These are phyloP conservation scores for Aureobasidium mangrovei DNA, from an alignment of 2,329 filamentous ascomycete species.

Conservation along the genomic window DNA sequence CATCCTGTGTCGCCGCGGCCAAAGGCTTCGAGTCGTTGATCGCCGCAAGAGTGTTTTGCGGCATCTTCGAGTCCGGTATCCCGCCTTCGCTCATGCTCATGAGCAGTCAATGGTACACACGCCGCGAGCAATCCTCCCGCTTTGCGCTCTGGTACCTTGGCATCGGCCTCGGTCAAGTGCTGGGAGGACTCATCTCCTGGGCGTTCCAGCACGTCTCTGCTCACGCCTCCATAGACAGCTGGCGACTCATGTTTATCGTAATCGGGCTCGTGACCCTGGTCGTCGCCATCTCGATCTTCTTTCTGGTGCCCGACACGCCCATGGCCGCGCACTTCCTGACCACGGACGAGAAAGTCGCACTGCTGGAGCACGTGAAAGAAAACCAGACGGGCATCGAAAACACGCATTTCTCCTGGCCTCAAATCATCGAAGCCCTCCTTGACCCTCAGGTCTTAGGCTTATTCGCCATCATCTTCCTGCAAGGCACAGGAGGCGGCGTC, in stretches of 20 bases:
- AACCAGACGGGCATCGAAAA: constrained; percentile 38
- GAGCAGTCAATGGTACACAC: constrained; percentile 60
- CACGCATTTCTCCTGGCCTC: constrained; percentile 41
- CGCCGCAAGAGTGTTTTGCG: constrained; percentile 53
- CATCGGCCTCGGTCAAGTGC: constrained; percentile 63
- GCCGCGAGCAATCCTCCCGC: constrained; percentile 41
- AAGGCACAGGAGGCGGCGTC: constrained; percentile 31
- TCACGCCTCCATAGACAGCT: constrained; percentile 16
- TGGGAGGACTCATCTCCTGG: constrained; percentile 58
- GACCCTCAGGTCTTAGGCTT: constrained; percentile 50
- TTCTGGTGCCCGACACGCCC: constrained; percentile 43
- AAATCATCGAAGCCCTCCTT: constrained; percentile 46
- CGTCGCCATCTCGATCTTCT: constrained; percentile 14
- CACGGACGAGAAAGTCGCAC: constrained; percentile 44
- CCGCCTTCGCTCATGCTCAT: constrained; percentile 59
- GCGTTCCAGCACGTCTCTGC: constrained; percentile 28
- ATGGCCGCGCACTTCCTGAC: constrained; percentile 60
- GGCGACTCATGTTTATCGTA: constrained; percentile 20
- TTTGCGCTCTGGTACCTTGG: constrained; percentile 51
- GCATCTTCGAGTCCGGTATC: constrained; percentile 60
- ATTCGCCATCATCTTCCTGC: constrained; percentile 38
- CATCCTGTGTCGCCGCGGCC: constrained; percentile 52
- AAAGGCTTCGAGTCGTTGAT: constrained; percentile 51
- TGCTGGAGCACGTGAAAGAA: constrained; percentile 34
- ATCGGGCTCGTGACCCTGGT: constrained; percentile 18